A percentile compares a stretch with the other conserved stretches of the same genome.
These are phyloP conservation scores for Clausena lansium DNA, from an alignment of 345 rosid species.

Conservation along the genomic window DNA sequence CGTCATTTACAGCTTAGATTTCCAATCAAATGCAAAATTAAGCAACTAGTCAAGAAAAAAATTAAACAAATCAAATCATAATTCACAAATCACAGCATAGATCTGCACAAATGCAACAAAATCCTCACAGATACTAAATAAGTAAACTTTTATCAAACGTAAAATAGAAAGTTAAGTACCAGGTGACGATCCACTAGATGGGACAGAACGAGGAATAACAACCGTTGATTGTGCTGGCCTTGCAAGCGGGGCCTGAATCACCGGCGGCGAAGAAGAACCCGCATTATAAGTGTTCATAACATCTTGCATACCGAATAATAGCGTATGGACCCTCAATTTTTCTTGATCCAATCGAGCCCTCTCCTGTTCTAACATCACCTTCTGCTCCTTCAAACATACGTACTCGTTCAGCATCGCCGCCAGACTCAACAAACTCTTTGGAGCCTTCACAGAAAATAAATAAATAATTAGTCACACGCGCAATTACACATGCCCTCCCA, in stretches of 20 bases:
- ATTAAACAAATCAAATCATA: not conserved
- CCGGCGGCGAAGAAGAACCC: conserved; percentile 33
- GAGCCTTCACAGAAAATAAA: conserved; percentile 36
- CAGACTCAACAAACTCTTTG: conserved; percentile 69
- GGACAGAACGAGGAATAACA: conserved; percentile 25
- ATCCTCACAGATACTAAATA: not conserved
- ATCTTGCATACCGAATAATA: conserved; percentile 71
- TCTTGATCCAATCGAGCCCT: conserved; percentile 58
- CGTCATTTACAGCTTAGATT: too few species aligned
- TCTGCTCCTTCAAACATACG: conserved; percentile 65
- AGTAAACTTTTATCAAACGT: not conserved
- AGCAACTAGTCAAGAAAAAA: not conserved
- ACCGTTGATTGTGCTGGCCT: conserved; percentile 16
- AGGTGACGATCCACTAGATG: conserved; percentile 29
- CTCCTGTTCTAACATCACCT: conserved; percentile 62
- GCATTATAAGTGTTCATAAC: conserved; percentile 68
- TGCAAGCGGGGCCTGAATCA: conserved; percentile 23
- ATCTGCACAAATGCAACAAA: too few species aligned
- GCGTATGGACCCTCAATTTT: conserved; percentile 56
- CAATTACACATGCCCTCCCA: not conserved
- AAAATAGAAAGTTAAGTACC: conserved; percentile 18
- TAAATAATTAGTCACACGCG: not conserved
- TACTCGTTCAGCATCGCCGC: conserved; percentile 68
- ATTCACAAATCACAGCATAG: not conserved
- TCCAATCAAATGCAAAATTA: not conserved